Evolutionary conservation across 2,329 filamentous ascomycete genomes (phyloP).

Genomic region (Trichoderma simmonsii): DNA sequence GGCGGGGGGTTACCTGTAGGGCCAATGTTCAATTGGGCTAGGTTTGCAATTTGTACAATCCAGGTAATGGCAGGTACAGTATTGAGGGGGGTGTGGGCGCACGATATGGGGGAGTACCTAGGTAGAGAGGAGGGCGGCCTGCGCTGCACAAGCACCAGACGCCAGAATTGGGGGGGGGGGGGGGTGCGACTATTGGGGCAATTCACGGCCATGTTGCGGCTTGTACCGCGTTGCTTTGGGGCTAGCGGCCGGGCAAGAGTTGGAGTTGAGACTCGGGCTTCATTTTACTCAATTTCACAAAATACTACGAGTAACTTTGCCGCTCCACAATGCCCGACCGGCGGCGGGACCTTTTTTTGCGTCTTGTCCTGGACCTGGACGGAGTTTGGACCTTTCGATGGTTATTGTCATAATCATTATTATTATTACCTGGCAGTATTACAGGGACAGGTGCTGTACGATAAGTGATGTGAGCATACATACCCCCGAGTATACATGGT

Average conservation of each 20-base stretch:
- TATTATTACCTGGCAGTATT: background rate
- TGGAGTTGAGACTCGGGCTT: background rate
- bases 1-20: background rate
- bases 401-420: background rate
- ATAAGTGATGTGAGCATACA: background rate
- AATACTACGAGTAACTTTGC: constrained; percentile 10
- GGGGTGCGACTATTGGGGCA: background rate
- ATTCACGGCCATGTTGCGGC: constrained; percentile 5
- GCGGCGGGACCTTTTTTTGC: background rate
- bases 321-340: background rate
- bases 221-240: constrained; percentile 12
- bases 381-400: too few relatives aligned
- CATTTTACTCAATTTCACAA: background rate
- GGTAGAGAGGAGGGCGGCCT: background rate
- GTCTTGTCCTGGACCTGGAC: too few relatives aligned
- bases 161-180: background rate
- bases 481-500: background rate
- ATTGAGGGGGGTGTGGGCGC: background rate
- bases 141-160: background rate
- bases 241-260: constrained; percentile 2
- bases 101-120: background rate
- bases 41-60: background rate
- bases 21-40: background rate
- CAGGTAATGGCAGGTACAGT: background rate
- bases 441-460: background rate